Percentiles rank a stretch among this genome's conserved stretches.
These are phyloP conservation scores for Beverwykella pulmonaria DNA, from an alignment of 495 filamentous ascomycete genomes.

Conservation along the genomic window DNA sequence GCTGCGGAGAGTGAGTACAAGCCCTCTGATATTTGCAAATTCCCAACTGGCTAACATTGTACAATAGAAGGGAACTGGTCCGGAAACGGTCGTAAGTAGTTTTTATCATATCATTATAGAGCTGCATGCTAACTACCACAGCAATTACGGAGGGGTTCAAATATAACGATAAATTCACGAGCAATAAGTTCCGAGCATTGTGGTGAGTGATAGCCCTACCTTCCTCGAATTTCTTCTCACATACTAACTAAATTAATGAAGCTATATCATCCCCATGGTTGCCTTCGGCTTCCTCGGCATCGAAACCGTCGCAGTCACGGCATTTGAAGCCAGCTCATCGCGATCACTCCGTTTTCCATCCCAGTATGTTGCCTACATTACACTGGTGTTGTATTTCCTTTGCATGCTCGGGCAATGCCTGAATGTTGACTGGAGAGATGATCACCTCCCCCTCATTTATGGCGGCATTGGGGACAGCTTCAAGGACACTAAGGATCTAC, in stretches of 20 bases:
- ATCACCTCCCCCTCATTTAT: slow-evolving; percentile 42
- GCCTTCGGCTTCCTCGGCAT: slow-evolving; percentile 53
- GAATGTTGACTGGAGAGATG: slow-evolving; percentile 49
- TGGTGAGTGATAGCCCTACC: neutral
- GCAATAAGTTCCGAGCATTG: slow-evolving; percentile 44
- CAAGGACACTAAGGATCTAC: neutral
- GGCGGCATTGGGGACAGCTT: neutral
- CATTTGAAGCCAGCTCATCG: slow-evolving; percentile 49
- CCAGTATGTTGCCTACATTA: slow-evolving; percentile 42
- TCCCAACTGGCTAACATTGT: neutral
- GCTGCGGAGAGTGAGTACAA: slow-evolving; percentile 44
- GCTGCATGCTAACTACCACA: slow-evolving; percentile 5
- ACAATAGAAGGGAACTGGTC: neutral
- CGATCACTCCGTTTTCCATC: slow-evolving; percentile 42
- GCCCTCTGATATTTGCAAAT: neutral
- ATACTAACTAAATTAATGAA: slow-evolving; percentile 9
- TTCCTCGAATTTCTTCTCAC: slow-evolving; percentile 20
- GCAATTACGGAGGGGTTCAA: slow-evolving; percentile 41
- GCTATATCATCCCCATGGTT: slow-evolving; percentile 51
- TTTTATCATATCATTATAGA: neutral
- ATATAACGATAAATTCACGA: slow-evolving; percentile 41
- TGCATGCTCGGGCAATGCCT: slow-evolving; percentile 44
- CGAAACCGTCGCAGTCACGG: slow-evolving; percentile 52
- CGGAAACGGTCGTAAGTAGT: neutral
- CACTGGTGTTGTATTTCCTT: slow-evolving; percentile 40